Evolutionary conservation across 345 rosid genomes (phyloP).

Genomic region (Eucalyptus marginata): DNA sequence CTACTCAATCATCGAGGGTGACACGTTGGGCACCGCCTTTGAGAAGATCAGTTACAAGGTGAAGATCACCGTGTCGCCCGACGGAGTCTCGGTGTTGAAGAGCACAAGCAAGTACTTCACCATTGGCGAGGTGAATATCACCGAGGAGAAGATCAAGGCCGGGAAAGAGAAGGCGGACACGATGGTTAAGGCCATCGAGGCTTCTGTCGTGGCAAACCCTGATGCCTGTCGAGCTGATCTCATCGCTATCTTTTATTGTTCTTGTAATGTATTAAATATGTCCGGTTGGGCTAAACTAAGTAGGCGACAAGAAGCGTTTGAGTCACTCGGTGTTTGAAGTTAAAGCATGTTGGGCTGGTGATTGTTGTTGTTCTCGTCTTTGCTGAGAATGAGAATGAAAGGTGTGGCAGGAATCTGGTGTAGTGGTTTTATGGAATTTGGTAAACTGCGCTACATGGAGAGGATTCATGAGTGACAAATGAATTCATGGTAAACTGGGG

Average conservation of each 20-base stretch:
- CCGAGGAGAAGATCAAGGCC: conserved; percentile 2
- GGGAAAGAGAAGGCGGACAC: neutral
- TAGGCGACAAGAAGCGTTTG: neutral
- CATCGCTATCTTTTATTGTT: neutral
- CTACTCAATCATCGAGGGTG: conserved; percentile 21
- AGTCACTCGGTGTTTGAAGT: neutral
- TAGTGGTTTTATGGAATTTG: neutral
- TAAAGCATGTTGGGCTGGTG: neutral
- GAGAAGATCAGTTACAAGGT: conserved; percentile 5
- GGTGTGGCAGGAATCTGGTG: neutral
- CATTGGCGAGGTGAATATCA: neutral
- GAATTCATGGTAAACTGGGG: neutral
- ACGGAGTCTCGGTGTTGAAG: conserved; percentile 5
- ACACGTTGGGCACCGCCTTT: neutral
- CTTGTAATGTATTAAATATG: neutral
- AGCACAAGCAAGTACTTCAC: conserved; percentile 4
- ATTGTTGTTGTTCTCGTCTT: neutral
- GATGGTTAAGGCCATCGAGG: conserved; percentile 18
- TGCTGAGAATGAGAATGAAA: neutral
- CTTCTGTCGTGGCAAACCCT: neutral
- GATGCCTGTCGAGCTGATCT: too few species aligned
- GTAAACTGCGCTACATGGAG: neutral
- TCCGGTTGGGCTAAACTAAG: neutral
- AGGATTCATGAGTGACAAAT: neutral
- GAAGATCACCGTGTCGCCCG: neutral